Evolutionary conservation across 345 rosid genomes (phyloP).

Genomic region (Populus pruinosa): DNA sequence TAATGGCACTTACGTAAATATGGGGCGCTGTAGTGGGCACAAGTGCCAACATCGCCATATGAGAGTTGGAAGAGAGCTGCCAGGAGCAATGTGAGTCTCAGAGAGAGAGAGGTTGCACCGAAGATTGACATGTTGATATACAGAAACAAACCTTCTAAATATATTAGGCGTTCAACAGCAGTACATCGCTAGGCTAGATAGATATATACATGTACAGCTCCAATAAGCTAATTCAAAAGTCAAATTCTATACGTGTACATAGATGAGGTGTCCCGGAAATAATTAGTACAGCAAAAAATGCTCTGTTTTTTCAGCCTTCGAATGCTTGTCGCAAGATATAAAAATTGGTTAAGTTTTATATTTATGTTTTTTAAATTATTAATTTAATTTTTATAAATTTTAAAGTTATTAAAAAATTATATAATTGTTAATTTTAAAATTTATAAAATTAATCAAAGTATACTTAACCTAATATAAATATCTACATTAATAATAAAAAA

Average conservation of each 20-base stretch:
- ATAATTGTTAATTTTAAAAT: too few species aligned
- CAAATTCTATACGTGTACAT: not conserved
- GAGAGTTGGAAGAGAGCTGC: not conserved
- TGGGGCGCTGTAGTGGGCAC: conserved; percentile 38
- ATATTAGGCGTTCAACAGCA: not conserved
- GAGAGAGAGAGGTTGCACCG: not conserved
- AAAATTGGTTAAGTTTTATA: too few species aligned
- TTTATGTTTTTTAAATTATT: too few species aligned
- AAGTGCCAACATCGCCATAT: conserved; percentile 44
- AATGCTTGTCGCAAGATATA: too few species aligned
- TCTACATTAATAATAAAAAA: too few species aligned
- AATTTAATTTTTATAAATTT: too few species aligned
- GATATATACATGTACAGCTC: too few species aligned
- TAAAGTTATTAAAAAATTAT: too few species aligned
- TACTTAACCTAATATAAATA: accelerated
- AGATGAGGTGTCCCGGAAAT: too few species aligned
- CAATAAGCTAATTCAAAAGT: not conserved
- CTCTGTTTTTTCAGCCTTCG: too few species aligned
- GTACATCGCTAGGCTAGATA: not conserved
- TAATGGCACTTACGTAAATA: conserved; percentile 38
- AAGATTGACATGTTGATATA: not conserved
- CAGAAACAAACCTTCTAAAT: not conserved
- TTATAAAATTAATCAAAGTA: too few species aligned
- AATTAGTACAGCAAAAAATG: too few species aligned
- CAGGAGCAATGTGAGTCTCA: not conserved